These are phyloP conservation scores for Monilinia fructigena DNA, from an alignment of 2,329 filamentous ascomycete species.

Conservation along the genomic window DNA sequence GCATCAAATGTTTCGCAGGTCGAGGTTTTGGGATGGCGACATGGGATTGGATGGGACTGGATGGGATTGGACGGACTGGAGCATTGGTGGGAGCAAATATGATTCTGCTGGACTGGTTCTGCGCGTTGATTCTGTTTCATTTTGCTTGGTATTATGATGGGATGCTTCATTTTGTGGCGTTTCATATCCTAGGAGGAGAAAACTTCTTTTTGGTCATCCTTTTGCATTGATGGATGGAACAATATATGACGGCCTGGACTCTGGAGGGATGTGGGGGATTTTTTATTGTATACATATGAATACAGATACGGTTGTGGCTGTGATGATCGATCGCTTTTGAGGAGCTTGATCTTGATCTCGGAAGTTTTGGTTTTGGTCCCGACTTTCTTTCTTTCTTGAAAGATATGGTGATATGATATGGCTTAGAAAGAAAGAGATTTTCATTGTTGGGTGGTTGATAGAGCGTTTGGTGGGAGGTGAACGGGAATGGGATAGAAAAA, in stretches of 20 bases:
- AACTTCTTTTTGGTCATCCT: neutral
- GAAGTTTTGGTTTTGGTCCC: neutral
- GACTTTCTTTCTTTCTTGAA: neutral
- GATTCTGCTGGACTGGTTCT: constrained; percentile 15
- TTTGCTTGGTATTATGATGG: constrained; percentile 7
- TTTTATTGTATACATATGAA: constrained; percentile 4
- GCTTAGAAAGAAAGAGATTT: neutral
- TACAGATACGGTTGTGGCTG: neutral
- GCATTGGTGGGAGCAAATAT: constrained; percentile 3
- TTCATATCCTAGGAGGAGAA: constrained; percentile 4
- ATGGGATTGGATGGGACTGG: constrained; percentile 11
- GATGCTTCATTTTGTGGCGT: constrained; percentile 1
- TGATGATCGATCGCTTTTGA: neutral
- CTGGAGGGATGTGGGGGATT: neutral
- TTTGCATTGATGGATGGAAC: constrained; percentile 13
- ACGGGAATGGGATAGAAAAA: neutral
- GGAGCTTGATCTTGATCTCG: constrained; percentile 6
- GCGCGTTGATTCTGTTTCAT: constrained; percentile 13
- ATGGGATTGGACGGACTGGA: constrained; percentile 4
- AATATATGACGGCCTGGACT: constrained; percentile 16
- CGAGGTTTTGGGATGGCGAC: constrained; percentile 8
- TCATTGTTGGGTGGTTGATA: constrained; percentile 12
- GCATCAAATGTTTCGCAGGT: constrained; percentile 16
- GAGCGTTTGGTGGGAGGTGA: neutral
- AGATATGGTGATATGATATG: neutral